phyloP scores from a whole-genome alignment of 164 flowering plant genomes.

The Piper longum region DNA sequence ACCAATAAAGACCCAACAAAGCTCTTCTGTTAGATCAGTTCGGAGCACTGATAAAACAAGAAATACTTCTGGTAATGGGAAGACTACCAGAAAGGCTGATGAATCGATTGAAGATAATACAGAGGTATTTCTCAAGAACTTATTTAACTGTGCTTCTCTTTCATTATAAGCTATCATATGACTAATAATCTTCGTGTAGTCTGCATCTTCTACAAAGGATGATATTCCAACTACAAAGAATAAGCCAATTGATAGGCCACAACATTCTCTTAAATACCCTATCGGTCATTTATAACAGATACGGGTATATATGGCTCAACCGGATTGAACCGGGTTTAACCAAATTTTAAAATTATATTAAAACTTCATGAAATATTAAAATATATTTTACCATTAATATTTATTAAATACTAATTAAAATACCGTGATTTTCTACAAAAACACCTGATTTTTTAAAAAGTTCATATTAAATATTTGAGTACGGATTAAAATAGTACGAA shows the following conservation, averaged over 20 bases:
- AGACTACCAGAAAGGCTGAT: not conserved
- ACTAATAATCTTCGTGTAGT: not conserved
- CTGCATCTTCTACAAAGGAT: constrained; percentile 2
- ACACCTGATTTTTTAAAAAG: too few species aligned
- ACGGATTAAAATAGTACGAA: too few species aligned
- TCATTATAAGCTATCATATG: not conserved
- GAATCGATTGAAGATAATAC: not conserved
- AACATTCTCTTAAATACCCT: constrained; percentile 1
- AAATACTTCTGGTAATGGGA: constrained; percentile 1
- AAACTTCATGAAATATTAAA: too few species aligned
- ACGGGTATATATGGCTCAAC: not conserved
- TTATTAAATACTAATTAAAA: too few species aligned
- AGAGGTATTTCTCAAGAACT: not conserved
- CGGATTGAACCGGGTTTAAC: too few species aligned
- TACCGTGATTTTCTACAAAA: too few species aligned
- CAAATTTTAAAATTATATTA: too few species aligned
- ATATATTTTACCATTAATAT: too few species aligned
- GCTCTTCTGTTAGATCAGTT: constrained; percentile 3
- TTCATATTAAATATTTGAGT: too few species aligned
- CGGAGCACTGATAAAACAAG: constrained; percentile 3
- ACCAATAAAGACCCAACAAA: not conserved
- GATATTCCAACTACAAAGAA: constrained; percentile 4
- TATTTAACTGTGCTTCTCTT: not conserved
- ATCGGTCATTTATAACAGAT: not conserved
- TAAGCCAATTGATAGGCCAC: constrained; percentile 1